Percentiles rank a stretch among this genome's conserved stretches.
These are phyloP conservation scores for Echinosphaeria canescens DNA, from an alignment of 2,329 filamentous ascomycete genomes.

Conservation along the genomic window DNA sequence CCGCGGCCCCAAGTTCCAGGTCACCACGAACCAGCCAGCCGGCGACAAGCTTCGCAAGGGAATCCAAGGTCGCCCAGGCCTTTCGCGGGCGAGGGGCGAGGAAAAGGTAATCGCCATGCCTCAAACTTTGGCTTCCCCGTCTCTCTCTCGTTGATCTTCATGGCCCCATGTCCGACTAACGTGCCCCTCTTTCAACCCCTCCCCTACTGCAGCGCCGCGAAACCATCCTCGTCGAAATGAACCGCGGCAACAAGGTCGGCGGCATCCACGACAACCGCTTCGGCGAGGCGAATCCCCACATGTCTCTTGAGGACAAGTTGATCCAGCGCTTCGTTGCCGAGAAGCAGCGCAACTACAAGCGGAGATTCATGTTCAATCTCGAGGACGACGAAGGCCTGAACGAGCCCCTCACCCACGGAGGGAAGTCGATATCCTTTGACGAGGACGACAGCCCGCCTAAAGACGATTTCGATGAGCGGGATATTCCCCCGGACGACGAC, in stretches of 20 bases:
- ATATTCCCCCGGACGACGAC: constrained; percentile 39
- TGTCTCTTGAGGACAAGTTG: constrained; percentile 86
- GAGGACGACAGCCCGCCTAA: constrained; percentile 25
- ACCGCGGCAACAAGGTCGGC: constrained; percentile 73
- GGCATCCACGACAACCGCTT: constrained; percentile 86
- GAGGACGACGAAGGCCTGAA: constrained; percentile 53
- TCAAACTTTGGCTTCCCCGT: not conserved
- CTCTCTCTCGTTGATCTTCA: no score
- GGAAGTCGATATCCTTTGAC: constrained; percentile 48
- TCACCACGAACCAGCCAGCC: constrained; percentile 43
- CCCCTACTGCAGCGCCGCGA: constrained; percentile 36
- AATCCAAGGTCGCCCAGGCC: constrained; percentile 54
- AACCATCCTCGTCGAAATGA: constrained; percentile 78
- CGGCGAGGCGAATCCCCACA: constrained; percentile 82
- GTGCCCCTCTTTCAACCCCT: constrained; percentile 5
- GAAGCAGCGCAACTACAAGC: constrained; percentile 60
- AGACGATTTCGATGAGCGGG: constrained; percentile 68
- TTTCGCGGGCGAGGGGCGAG: constrained; percentile 72
- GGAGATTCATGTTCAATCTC: constrained; percentile 67
- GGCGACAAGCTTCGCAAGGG: constrained; percentile 29
- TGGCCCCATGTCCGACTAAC: no score
- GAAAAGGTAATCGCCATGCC: constrained; percentile 46
- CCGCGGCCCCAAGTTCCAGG: constrained; percentile 65
- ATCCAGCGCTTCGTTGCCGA: constrained; percentile 78
- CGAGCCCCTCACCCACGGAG: constrained; percentile 56